Conservation (phyloP, 495 filamentous ascomycete species). For the Daldinia decipiens region DNA sequence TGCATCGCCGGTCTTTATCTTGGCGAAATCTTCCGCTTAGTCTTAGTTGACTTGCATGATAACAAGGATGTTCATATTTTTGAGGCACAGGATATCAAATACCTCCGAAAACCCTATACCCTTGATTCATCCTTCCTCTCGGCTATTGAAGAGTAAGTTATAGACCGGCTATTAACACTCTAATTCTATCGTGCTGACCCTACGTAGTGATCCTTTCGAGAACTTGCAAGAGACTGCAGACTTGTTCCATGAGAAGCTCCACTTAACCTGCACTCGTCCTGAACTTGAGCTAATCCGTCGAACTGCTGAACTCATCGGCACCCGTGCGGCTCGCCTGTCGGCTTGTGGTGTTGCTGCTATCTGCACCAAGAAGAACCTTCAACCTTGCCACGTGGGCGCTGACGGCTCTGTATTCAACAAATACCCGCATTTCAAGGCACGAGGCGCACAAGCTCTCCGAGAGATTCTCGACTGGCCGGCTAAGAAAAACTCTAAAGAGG, state of each 20-base stretch:
- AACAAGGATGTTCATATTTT: constrained; percentile 82
- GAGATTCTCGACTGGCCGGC: constrained; percentile 94
- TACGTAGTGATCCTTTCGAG: constrained; percentile 83
- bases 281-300: constrained; percentile 89
- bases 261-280: constrained; percentile 70
- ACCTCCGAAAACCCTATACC: constrained; percentile 82
- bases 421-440: constrained; percentile 95
- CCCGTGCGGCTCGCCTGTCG: constrained; percentile 89
- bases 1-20: constrained; percentile 97
- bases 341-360: constrained; percentile 95
- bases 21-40: constrained; percentile 92
- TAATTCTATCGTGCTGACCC: constrained; percentile 22
- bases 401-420: constrained; percentile 98
- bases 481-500: constrained; percentile 66
- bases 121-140: constrained; percentile 96
- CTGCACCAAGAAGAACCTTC: constrained; percentile 91
- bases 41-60: constrained; percentile 85
- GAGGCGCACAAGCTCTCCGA: constrained; percentile 85
- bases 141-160: constrained; percentile 81
- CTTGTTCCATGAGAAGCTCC: constrained; percentile 77
- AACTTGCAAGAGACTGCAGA: constrained; percentile 88
- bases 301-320: constrained; percentile 91
- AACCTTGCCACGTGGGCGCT: constrained; percentile 90
- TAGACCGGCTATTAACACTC: constrained; percentile 1
- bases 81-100: constrained; percentile 78